phyloP scores from a whole-genome alignment of 768 basidiomycete genomes.

The Agaricus blazei region DNA sequence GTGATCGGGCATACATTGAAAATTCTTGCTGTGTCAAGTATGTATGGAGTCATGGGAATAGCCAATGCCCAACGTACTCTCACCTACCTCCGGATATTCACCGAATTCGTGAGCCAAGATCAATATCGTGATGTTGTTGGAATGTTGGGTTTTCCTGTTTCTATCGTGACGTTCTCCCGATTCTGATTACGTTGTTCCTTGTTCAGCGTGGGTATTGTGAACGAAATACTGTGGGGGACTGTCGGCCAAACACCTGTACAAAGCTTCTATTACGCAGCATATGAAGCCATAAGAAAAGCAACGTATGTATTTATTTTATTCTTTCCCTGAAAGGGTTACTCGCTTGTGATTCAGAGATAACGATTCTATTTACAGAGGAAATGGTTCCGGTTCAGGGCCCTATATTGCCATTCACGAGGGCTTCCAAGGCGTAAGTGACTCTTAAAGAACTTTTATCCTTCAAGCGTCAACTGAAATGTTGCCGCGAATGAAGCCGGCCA shows the following conservation, averaged over 20 bases:
- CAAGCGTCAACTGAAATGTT: neutral
- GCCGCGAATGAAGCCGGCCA: conserved; percentile 26
- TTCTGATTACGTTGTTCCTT: conserved; percentile 10
- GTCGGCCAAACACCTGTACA: conserved; percentile 46
- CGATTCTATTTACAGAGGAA: conserved; percentile 40
- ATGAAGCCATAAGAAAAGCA: conserved; percentile 37
- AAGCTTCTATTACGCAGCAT: conserved; percentile 42
- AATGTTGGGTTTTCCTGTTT: conserved; percentile 33
- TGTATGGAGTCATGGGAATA: conserved; percentile 83
- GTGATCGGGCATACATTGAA: neutral
- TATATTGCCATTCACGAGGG: conserved; percentile 61
- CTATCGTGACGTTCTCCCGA: neutral
- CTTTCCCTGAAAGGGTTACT: neutral
- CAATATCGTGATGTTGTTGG: conserved; percentile 71
- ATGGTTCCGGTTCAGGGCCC: conserved; percentile 53
- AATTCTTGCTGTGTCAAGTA: conserved; percentile 20
- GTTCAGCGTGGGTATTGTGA: conserved; percentile 50
- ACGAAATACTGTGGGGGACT: conserved; percentile 54
- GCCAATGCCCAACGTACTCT: conserved; percentile 86
- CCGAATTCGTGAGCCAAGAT: conserved; percentile 82
- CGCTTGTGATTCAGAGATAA: neutral
- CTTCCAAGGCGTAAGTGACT: conserved; percentile 46
- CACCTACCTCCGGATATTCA: conserved; percentile 73
- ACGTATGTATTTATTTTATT: conserved; percentile 24
- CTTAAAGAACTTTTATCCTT: conserved; percentile 11